Evolutionary conservation across 2,329 filamentous ascomycete species (phyloP), one percentile per base, ranked within the genome.

Genomic region (Boeremia exigua): DNA sequence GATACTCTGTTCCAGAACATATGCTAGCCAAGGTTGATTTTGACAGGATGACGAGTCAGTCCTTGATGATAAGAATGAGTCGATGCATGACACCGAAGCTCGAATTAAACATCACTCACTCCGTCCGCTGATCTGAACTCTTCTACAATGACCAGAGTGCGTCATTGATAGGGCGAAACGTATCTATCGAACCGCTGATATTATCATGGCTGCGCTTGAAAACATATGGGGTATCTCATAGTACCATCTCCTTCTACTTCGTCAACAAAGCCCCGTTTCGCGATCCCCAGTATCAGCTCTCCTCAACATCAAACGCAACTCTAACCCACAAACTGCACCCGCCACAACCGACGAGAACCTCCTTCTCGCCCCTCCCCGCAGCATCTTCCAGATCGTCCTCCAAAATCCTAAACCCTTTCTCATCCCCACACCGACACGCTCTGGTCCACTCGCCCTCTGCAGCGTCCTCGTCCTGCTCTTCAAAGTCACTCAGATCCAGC

Each of bases 261-360:
- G 10, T 17, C 34, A 19, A 37, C 15, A 2, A 27, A 11, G 28
- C 15, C 19, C 36, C 5, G 2, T 23, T 5, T 5, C 19, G 19
- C 19, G 19, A 23, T 23, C 19, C 42, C 15, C 37, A 19, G 14
- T 33, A 14, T 67, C 63, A 68, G 14, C 62, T 62, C 42, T 77
- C 79, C 53, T 80, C 79, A 42, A 83, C 79, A 19, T 79, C 82
- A 77, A 87, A 88, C 60, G 83, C 73, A 39, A 88, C 80, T 69
- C 82, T 82, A 57, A 87, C 77, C 81, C 83, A 87, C 54, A 88
- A 77, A 78, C 85, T 88, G 72, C 86, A 88, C 32, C 86, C 85
- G 53, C 78, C 77, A 75, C 86, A 88, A 2, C 84, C 84, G 15
- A 85, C 79, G 40, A 86, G 74, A 56, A 88, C 76, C 73, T 88